Conservation (phyloP, 2,329 filamentous ascomycete genomes). For the Talaromyces atroroseus region DNA sequence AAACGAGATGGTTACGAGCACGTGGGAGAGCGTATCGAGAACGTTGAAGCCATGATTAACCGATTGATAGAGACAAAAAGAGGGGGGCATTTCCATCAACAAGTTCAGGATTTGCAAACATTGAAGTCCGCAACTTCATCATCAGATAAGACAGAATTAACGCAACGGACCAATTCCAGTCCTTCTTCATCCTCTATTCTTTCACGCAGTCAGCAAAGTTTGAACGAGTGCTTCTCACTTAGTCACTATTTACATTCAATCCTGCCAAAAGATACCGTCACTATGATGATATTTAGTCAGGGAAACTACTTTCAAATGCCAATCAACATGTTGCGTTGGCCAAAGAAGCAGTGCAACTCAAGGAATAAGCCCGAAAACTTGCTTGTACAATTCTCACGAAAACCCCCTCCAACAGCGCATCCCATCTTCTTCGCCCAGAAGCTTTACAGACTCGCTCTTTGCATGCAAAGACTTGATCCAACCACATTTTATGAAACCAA, state of each 20-base stretch:
- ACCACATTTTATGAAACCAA: conserved; percentile 5
- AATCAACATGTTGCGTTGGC: conserved; percentile 12
- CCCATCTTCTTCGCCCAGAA: conserved; percentile 15
- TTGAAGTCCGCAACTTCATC: not conserved
- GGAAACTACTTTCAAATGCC: conserved; percentile 16
- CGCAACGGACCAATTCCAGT: not conserved
- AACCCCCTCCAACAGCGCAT: conserved; percentile 11
- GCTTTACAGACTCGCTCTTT: conserved; percentile 18
- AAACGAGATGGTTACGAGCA: not conserved
- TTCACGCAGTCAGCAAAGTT: conserved; percentile 14
- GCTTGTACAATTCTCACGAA: not conserved
- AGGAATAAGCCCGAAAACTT: not conserved
- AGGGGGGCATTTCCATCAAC: not conserved
- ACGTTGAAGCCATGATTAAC: conserved; percentile 7
- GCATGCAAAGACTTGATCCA: conserved; percentile 14
- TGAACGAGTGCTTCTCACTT: conserved; percentile 16
- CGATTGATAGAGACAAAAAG: not conserved
- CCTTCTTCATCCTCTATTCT: not conserved
- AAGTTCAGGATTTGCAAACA: not conserved
- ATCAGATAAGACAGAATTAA: not conserved
- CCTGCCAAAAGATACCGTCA: conserved; percentile 13
- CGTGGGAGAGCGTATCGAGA: conserved; percentile 1
- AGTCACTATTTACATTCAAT: conserved; percentile 17
- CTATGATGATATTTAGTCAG: conserved; percentile 12
- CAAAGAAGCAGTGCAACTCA: not conserved